Base-by-base conservation (phyloP, 2,329 filamentous ascomycete genomes). In the Ophiocordyceps camponoti-saundersi region DNA sequence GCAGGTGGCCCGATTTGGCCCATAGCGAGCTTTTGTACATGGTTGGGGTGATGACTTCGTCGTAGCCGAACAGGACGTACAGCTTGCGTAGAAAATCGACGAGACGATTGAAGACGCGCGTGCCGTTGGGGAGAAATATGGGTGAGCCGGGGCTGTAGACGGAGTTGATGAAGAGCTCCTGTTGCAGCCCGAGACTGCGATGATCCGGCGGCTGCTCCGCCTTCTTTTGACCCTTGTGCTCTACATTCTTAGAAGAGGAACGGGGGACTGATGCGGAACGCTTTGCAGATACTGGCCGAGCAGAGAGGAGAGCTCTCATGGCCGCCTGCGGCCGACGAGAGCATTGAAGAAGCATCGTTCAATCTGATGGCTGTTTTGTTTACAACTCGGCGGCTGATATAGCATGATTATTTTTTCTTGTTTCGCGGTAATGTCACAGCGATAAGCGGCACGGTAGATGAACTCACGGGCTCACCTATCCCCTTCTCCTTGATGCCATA, bases 11-110 rank as follows among this genome's bases (percentile, higher is more conserved):
- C 0, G 85, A 92, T 53, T 80, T 81, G 56, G 85, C 79, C 88
- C 87, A 94, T 29, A 94, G 66, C 6, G 83, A 80, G 61, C 85
- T 85, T 59, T 93, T 94, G 70, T 92, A 94, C 58, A 94, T 92
- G 44, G 80, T 92, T 2, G 88, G 87, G 8, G 86, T 92, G 55
- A 94, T 80, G 52, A 94, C 87, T 61, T 94, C 87, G 53, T 88
- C 75, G 60, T 90, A 93, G 49, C 87, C 87, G 63, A 90, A 92
- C 52, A 80, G 76, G 23, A 82, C 76, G 58, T 94, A 94, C 59
- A 94, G 86, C 49, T 80, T 80, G 52, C 87, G 82, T 48, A 94
- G 71, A 58, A 92, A 94, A 42, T 81, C 73, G 49, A 87, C 77
- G 21, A 94, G 76, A 47, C 85, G 82, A 59, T 92, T 89, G 68